Conservation (phyloP, 352 stramenopile species). For the Globisporangium recalcitrans region DNA sequence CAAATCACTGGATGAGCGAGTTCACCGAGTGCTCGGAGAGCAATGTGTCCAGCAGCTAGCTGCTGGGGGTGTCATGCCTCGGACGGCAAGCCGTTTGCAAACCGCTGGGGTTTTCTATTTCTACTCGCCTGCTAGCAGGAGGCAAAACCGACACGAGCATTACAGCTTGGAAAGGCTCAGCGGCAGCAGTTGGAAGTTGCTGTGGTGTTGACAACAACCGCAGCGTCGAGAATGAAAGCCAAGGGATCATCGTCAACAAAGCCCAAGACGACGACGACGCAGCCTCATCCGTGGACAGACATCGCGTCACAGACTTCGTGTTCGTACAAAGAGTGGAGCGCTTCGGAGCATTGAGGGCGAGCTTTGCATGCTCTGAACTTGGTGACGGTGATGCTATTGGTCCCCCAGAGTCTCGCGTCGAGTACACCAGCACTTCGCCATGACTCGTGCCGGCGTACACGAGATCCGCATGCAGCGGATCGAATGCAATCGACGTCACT, state of each 20-base stretch:
- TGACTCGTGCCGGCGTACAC: conserved; percentile 38
- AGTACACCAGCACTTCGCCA: conserved; percentile 46
- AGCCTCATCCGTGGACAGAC: conserved; percentile 26
- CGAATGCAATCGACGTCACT: conserved; percentile 44
- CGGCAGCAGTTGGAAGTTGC: background rate
- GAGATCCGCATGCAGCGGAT: conserved; percentile 29
- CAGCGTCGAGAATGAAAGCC: background rate
- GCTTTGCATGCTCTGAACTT: too few species aligned
- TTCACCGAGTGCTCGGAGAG: conserved; percentile 22
- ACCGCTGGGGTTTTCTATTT: background rate
- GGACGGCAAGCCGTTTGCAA: background rate
- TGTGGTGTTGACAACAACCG: background rate
- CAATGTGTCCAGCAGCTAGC: conserved; percentile 25
- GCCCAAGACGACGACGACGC: conserved; percentile 19
- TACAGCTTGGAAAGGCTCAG: background rate
- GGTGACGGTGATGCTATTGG: background rate
- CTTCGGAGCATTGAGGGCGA: background rate
- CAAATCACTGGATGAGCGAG: conserved; percentile 34
- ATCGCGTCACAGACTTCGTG: conserved; percentile 32
- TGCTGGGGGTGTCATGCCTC: background rate
- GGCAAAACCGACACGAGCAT: background rate
- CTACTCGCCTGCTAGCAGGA: background rate
- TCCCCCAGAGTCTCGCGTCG: conserved; percentile 11
- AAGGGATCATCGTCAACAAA: conserved; percentile 15
- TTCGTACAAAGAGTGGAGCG: conserved; percentile 10